Base-by-base conservation (phyloP, 2,329 filamentous ascomycete genomes). In the Aureobasidium sp. region DNA sequence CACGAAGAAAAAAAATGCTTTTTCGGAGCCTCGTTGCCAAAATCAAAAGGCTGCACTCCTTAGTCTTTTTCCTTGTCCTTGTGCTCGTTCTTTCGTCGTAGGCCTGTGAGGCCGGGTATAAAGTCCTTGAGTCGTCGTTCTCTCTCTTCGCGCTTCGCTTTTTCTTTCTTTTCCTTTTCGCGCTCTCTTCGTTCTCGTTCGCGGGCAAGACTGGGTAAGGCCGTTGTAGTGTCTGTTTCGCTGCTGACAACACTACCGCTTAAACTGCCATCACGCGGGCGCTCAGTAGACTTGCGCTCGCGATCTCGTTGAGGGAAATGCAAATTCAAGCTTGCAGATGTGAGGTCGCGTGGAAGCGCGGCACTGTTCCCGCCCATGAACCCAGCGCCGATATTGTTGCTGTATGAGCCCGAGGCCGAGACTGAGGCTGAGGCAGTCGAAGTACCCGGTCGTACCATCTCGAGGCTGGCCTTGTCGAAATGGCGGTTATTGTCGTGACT, bases 101-200 rank as follows among this genome's bases (percentile, higher is more conserved):
- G 27, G 42, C 39, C 41, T 2, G 51, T 39, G 22, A 70, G 68
- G 62, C 74, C 74, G 1, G 71, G 72, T 8, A 75, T 64, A 6
- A 78, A 71, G 5, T 71, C 72, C 9, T 74, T 70, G 53, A 77
- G 67, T 6, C 75, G 71, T 41, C 75, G 72, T 64, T 76, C 70
- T 42, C 70, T 74, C n/a, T 70, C 71, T 60, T 75, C 74, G 45
- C 71, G 72, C 25, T 73, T 70, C 47, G 73, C 73, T 45, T 70
- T 69, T 57, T 67, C 66, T 52, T 69, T 65, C 27, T 36, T 49
- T 14, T 61, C 63, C 62, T 74, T 60, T 37, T 64, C 60, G 29
- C 64, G 51, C 41, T 61, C 55, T 31, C 49, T 45, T 37, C 62
- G 31, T 31, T 74, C 71, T 15, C 68, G 67, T 62, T 74, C 71